Percentiles rank a stretch among this genome's conserved stretches.
These are phyloP conservation scores for Corynascus novoguineensis DNA, from an alignment of 495 filamentous ascomycete species.

Conservation along the genomic window DNA sequence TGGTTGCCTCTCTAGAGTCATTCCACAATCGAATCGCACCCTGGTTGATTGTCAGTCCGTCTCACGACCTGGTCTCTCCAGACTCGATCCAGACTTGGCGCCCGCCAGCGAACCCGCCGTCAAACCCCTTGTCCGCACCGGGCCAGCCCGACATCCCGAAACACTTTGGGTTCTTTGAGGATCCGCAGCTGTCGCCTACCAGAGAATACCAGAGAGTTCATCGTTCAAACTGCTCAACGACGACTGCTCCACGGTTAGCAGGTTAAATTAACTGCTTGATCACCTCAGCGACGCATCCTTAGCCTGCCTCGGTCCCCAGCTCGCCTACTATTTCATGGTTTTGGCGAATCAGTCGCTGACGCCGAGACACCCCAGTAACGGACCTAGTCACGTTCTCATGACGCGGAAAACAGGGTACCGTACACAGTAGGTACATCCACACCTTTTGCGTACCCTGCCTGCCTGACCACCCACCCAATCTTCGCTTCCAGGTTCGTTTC, in stretches of 20 bases:
- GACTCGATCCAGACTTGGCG: not conserved
- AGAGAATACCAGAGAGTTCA: too few relatives aligned
- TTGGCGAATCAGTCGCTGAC: not conserved
- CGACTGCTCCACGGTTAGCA: not conserved
- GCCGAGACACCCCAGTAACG: not conserved
- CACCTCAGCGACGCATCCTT: too few relatives aligned
- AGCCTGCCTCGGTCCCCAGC: not conserved
- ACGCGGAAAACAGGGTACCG: not conserved
- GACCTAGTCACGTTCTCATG: not conserved
- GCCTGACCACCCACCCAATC: too few relatives aligned
- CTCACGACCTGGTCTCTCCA: not conserved
- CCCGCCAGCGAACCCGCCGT: not conserved
- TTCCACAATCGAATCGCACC: too few relatives aligned
- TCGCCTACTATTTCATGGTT: not conserved
- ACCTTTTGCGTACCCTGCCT: too few relatives aligned
- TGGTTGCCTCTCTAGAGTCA: too few relatives aligned
- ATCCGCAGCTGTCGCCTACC: not conserved
- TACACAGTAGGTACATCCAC: not conserved
- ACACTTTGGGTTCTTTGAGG: not conserved
- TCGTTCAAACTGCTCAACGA: not conserved
- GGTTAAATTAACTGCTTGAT: not conserved
- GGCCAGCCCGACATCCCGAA: slow-evolving; percentile 11
- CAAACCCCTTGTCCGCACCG: slow-evolving; percentile 2
- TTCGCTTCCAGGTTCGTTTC: not conserved
- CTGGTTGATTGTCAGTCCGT: too few relatives aligned